Evolutionary conservation across 192 early-diverging fungal genomes (phyloP).

Genomic region (Gigaspora rosea): DNA sequence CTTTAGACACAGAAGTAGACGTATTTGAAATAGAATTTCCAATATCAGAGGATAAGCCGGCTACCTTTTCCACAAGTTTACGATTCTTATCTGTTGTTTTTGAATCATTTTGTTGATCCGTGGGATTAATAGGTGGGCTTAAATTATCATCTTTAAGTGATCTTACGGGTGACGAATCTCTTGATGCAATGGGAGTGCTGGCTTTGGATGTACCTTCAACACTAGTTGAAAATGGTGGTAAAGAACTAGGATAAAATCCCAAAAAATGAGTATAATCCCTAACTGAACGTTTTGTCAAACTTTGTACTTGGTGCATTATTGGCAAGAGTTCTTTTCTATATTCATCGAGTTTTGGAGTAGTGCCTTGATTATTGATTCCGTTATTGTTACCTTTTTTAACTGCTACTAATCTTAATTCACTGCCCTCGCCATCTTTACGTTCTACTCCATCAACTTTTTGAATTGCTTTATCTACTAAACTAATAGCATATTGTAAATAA

Average conservation of each 20-base stretch:
- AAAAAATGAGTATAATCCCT: constrained; percentile 27
- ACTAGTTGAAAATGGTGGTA: constrained; percentile 15
- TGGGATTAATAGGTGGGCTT: too few relatives aligned
- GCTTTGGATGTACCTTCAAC: constrained; percentile 17
- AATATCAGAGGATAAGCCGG: too few relatives aligned
- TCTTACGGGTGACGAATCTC: constrained; percentile 21
- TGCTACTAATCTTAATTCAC: constrained; percentile 4
- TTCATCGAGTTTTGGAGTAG: constrained; percentile 8
- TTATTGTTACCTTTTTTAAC: constrained; percentile 16
- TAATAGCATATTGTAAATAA: constrained; percentile 31
- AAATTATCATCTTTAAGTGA: constrained; percentile 11
- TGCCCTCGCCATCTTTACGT: constrained; percentile 20
- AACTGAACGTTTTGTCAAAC: constrained; percentile 19
- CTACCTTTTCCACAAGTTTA: background rate
- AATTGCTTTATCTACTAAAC: constrained; percentile 27
- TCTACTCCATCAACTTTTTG: constrained; percentile 29
- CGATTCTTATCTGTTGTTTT: background rate
- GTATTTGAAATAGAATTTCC: too few relatives aligned
- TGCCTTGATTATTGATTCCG: too few relatives aligned
- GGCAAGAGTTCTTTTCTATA: constrained; percentile 18
- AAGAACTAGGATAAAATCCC: constrained; percentile 23
- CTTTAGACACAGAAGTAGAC: too few relatives aligned
- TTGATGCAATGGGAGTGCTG: background rate
- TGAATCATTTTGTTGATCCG: too few relatives aligned
- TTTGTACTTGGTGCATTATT: constrained; percentile 24